phyloP scores from a whole-genome alignment of 768 basidiomycete species.

The Obba rivulosa region DNA sequence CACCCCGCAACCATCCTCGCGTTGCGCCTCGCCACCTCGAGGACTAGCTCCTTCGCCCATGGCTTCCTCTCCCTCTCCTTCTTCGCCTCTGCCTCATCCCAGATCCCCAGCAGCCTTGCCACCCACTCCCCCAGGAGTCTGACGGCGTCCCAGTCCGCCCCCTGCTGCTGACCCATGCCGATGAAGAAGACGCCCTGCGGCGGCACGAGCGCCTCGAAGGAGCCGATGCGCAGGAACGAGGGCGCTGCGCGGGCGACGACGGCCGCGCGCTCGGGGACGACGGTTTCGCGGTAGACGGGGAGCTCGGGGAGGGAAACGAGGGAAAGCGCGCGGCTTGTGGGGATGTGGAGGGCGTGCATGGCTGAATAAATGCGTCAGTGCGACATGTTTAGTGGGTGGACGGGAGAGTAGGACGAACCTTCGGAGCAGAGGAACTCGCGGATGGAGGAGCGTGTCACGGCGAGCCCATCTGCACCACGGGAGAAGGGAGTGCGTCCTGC shows the following conservation, averaged over 20 bases:
- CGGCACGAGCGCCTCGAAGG: conserved; percentile 81
- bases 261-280: conserved; percentile 53
- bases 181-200: conserved; percentile 60
- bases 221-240: conserved; percentile 88
- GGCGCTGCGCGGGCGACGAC: conserved; percentile 80
- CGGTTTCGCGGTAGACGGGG: conserved; percentile 68
- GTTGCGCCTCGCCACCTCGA: conserved; percentile 79
- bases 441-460: conserved; percentile 90
- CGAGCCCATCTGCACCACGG: conserved; percentile 87
- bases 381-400: not conserved
- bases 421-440: conserved; percentile 93
- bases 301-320: conserved; percentile 71
- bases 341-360: conserved; percentile 77
- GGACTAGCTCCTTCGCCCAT: conserved; percentile 69
- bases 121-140: conserved; percentile 78
- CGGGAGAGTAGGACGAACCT: conserved; percentile 40
- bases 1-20: conserved; percentile 91
- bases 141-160: conserved; percentile 69
- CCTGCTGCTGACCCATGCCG: conserved; percentile 76
- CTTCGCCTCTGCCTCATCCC: conserved; percentile 25
- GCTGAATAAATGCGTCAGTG: conserved; percentile 36
- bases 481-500: conserved; percentile 93
- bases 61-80: conserved; percentile 40
- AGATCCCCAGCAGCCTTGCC: conserved; percentile 37
- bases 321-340: conserved; percentile 83